phyloP scores from a whole-genome alignment of 163 green algal genomes.

The Smithsoniella earleae region DNA sequence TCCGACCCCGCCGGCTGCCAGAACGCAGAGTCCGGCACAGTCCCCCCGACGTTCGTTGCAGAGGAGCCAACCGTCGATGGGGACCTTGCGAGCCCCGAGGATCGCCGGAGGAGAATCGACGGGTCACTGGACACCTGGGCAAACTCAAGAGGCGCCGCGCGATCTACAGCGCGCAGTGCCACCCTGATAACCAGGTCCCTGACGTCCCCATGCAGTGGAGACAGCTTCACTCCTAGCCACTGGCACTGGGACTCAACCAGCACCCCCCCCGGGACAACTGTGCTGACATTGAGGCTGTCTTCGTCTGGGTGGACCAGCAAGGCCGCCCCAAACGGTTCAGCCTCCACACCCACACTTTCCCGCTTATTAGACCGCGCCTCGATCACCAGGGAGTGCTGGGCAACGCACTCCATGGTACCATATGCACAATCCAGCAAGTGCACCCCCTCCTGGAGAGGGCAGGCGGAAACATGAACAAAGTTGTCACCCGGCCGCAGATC shows the following conservation, averaged over 20 bases:
- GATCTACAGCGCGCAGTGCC: slow-evolving; percentile 22
- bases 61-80: no score
- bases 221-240: slow-evolving; percentile 10
- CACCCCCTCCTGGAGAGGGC: slow-evolving; percentile 21
- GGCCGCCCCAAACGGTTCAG: neutral
- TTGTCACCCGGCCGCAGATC: slow-evolving; percentile 18
- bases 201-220: neutral
- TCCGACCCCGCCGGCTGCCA: neutral
- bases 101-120: no score
- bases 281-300: neutral
- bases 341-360: neutral
- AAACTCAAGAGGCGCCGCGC: slow-evolving; percentile 24
- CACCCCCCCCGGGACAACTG: slow-evolving; percentile 16
- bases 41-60: neutral
- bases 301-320: slow-evolving; percentile 18
- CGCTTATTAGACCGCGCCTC: slow-evolving; percentile 2
- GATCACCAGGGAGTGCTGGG: slow-evolving; percentile 26
- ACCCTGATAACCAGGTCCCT: slow-evolving; percentile 3
- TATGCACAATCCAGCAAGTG: slow-evolving; percentile 22
- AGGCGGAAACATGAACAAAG: neutral
- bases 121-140: no score
- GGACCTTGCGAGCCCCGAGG: no score
- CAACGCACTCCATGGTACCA: slow-evolving; percentile 15
- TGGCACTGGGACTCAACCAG: slow-evolving; percentile 26
- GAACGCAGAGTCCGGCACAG: neutral